Percentiles rank a stretch among this genome's conserved stretches.
phyloP scores from a whole-genome alignment of 495 filamentous ascomycete species.

The Pseudotulostoma volvatum region DNA sequence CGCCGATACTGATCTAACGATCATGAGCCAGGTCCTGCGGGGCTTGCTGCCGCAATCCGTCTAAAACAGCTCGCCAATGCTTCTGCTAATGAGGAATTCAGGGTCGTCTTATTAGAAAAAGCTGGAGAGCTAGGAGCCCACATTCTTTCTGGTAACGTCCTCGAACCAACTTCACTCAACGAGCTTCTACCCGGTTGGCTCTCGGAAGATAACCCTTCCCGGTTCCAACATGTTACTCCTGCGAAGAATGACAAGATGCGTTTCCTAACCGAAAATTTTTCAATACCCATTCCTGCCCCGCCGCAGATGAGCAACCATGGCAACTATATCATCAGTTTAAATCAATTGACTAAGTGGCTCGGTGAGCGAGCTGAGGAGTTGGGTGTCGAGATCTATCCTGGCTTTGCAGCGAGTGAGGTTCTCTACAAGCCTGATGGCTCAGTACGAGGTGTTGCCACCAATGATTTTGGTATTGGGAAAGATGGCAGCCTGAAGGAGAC shows the following conservation, averaged over 20 bases:
- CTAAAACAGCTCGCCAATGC: conserved; percentile 92
- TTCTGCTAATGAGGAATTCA: conserved; percentile 89
- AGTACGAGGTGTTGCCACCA: conserved; percentile 90
- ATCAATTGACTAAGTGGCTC: conserved; percentile 87
- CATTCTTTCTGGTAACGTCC: conserved; percentile 89
- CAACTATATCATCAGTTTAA: conserved; percentile 93
- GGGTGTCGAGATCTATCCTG: conserved; percentile 96
- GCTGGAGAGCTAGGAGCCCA: conserved; percentile 90
- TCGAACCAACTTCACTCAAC: conserved; percentile 75
- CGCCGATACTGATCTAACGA: conserved; percentile 6
- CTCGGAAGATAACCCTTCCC: conserved; percentile 63
- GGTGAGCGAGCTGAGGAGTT: conserved; percentile 88
- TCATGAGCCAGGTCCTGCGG: conserved; percentile 51
- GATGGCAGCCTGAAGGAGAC: conserved; percentile 71
- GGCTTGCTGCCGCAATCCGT: conserved; percentile 81
- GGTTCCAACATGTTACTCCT: conserved; percentile 71
- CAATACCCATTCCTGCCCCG: conserved; percentile 69
- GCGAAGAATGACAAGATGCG: conserved; percentile 78
- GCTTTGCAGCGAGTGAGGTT: conserved; percentile 87
- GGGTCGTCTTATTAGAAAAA: conserved; percentile 87
- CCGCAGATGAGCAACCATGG: conserved; percentile 98
- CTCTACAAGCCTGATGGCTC: conserved; percentile 75
- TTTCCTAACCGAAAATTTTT: conserved; percentile 70
- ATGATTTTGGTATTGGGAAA: conserved; percentile 73
- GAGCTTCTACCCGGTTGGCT: conserved; percentile 93